Base-by-base conservation (phyloP, 371 early-diverging fungal genomes). In the Rhizopus arrhizus region DNA sequence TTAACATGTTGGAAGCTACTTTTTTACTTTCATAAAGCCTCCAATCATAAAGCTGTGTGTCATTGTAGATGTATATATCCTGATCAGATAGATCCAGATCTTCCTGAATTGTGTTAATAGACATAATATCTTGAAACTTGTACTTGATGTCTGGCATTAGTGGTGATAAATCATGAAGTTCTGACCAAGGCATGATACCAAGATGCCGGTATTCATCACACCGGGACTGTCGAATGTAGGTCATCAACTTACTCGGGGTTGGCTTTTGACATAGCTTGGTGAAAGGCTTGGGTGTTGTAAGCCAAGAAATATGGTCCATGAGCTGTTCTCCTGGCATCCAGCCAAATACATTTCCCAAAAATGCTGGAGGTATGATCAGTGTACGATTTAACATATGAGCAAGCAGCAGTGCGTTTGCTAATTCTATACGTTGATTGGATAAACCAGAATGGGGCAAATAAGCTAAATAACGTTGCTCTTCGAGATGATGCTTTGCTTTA, bases 391-490 rank as follows among this genome's bases (percentile, higher is more conserved):
- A 59, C 33, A 78, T 61, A 8, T 66, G 72, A 0, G 87, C 81
- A 15, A 87, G 57, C 22, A 80, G 45, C 4, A 87, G 58, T 0
- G 84, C 82, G 48, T 85, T 87, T 34, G 80, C 80, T 31, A 87
- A 68, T 51, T 77, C 78, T 32, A 82, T 83, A 9, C 83, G 77
- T 57, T 86, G 87, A 53, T 85, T 84, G 35, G 83, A 81, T 52
- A 86, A 66, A 0, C 83, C 81, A 5, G 80, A 77, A 63, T 86
- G 85, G 5, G 85, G 84, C 8, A 84, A 46, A 47, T 85, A 86
- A 15, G 87, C 77, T 12, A 86, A 66, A 51, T 72, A 84, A 1
- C 22, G 22, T 38, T 15, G 31, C 29, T 70, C 68, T 42, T 66
- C 49, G 32, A 53, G 38, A 29, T 3, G 8, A 7, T 46, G 46